phyloP scores from a whole-genome alignment of 805 yeast genomes.

The Candida glaebosa region DNA sequence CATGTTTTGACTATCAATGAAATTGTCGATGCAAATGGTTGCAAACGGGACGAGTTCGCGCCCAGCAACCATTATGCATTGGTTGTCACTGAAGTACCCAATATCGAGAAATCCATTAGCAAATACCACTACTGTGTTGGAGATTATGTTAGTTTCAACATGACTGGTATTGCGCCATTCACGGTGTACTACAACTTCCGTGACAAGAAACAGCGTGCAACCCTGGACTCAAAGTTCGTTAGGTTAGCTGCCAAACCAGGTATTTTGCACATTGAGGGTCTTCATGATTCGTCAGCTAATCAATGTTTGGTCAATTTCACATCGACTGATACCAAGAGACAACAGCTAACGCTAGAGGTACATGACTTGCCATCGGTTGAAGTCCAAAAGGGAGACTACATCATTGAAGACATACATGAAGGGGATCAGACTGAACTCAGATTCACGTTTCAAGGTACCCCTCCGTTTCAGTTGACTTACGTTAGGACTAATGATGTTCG shows the following conservation, averaged over 20 bases:
- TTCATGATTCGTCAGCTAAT: conserved; percentile 70
- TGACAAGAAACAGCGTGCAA: conserved; percentile 54
- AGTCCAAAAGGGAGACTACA: conserved; percentile 71
- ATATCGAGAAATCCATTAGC: conserved; percentile 39
- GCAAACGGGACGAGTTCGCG: conserved; percentile 46
- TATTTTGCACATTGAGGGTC: conserved; percentile 56
- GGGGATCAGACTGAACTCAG: conserved; percentile 91
- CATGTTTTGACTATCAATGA: conserved; percentile 58
- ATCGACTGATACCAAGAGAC: conserved; percentile 25
- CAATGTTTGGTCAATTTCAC: conserved; percentile 67
- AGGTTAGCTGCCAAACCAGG: conserved; percentile 85
- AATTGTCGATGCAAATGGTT: conserved; percentile 68
- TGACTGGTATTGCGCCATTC: conserved; percentile 81
- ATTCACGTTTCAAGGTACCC: conserved; percentile 79
- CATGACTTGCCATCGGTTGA: conserved; percentile 70
- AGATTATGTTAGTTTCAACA: conserved; percentile 72
- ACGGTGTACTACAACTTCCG: conserved; percentile 72
- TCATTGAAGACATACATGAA: conserved; percentile 82
- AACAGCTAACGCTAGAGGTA: conserved; percentile 29
- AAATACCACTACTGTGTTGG: conserved; percentile 78
- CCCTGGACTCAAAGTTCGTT: conserved; percentile 44
- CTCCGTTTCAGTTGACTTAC: conserved; percentile 87
- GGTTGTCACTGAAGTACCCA: conserved; percentile 74
- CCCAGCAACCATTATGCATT: conserved; percentile 43
- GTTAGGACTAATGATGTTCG: conserved; percentile 56